A percentile compares a stretch with the other conserved stretches of the same genome.
Evolutionary conservation across 352 stramenopile genomes (phyloP).

Genomic region (Phytophthora meadii): DNA sequence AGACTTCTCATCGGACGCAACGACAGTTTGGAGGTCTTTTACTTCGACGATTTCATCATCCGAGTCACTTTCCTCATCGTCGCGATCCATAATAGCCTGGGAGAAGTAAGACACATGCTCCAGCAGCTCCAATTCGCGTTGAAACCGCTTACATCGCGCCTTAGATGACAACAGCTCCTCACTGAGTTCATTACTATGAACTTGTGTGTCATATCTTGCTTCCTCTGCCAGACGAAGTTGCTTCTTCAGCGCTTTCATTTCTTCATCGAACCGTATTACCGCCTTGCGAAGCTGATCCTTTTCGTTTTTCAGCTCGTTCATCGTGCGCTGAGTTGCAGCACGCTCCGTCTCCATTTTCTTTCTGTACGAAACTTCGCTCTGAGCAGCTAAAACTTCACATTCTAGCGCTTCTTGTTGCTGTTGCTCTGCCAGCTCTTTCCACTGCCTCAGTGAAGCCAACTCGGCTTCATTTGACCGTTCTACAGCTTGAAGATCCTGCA

Average conservation of each 20-base stretch:
- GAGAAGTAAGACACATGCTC: conserved; percentile 82
- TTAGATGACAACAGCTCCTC: conserved; percentile 71
- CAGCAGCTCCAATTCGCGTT: conserved; percentile 79
- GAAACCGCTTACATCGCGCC: conserved; percentile 68
- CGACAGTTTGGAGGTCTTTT: conserved; percentile 21
- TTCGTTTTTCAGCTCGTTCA: conserved; percentile 40
- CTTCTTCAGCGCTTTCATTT: conserved; percentile 39
- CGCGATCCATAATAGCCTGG: conserved; percentile 66
- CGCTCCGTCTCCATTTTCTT: conserved; percentile 57
- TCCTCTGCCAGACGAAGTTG: conserved; percentile 53
- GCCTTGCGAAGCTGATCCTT: conserved; percentile 31
- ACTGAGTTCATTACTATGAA: conserved; percentile 57
- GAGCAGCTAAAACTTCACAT: conserved; percentile 41
- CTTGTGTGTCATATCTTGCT: conserved; percentile 40
- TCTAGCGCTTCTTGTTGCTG: conserved; percentile 55
- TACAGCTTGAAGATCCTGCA: conserved; percentile 45
- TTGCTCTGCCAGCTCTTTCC: conserved; percentile 49
- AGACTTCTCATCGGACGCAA: conserved; percentile 8
- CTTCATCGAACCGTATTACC: conserved; percentile 31
- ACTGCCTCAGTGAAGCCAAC: conserved; percentile 53
- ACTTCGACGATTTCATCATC: conserved; percentile 56
- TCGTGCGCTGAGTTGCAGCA: conserved; percentile 27
- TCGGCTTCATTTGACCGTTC: conserved; percentile 48
- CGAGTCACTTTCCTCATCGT: conserved; percentile 74
- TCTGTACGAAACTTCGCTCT: conserved; percentile 49